Conservation (phyloP, 2,329 filamentous ascomycete genomes). For the Colletotrichum incanum region DNA sequence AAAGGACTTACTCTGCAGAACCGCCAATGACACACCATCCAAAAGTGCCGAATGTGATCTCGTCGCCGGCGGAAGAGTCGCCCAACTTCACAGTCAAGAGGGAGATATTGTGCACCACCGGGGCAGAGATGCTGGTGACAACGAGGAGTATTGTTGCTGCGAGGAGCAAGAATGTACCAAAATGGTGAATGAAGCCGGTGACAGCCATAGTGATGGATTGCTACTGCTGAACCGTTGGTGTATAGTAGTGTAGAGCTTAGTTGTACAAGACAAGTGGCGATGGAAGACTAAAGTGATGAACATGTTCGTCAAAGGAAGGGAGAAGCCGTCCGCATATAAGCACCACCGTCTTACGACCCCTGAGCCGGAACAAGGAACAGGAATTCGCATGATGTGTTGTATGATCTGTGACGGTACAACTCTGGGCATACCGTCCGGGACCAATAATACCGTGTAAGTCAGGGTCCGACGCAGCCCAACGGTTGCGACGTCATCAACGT, state of each 20-base stretch:
- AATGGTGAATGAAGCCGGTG: constrained; percentile 68
- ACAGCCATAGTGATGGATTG: constrained; percentile 59
- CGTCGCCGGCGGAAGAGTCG: constrained; percentile 52
- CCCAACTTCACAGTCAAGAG: constrained; percentile 68
- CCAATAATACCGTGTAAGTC: constrained; percentile 39
- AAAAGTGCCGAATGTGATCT: constrained; percentile 72
- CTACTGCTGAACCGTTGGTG: constrained; percentile 22
- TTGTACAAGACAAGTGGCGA: constrained; percentile 17
- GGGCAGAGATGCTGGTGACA: constrained; percentile 71
- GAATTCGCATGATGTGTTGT: constrained; percentile 33
- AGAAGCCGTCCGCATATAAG: constrained; percentile 39
- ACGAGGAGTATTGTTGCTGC: constrained; percentile 69
- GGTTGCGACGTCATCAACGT: constrained; percentile 40
- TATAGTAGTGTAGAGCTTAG: constrained; percentile 7
- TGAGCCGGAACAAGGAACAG: constrained; percentile 24
- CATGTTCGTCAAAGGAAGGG: constrained; percentile 24
- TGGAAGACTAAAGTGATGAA: constrained; percentile 19
- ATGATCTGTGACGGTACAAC: constrained; percentile 37
- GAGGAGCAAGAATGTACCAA: constrained; percentile 72
- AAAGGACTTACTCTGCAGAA: constrained; percentile 45
- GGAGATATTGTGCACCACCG: constrained; percentile 69
- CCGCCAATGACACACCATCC: constrained; percentile 66
- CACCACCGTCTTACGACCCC: constrained; percentile 23
- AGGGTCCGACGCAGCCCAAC: constrained; percentile 31
- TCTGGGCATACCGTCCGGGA: constrained; percentile 27